Evolutionary conservation across 306 rosid genomes (phyloP), one percentile per base, ranked within the genome.

Genomic region (Betula pendula): DNA sequence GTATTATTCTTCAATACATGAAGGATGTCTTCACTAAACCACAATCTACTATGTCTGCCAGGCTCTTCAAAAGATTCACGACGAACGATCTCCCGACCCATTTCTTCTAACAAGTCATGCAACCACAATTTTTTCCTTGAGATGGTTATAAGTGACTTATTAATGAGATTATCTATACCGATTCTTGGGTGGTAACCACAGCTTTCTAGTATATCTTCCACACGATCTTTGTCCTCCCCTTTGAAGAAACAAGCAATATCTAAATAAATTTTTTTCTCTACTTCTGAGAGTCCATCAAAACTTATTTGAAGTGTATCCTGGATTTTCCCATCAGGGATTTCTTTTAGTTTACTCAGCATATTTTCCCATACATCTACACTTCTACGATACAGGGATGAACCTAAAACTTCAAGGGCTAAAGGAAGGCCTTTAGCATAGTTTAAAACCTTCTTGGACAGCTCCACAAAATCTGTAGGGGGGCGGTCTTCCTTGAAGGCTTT

Each of bases 41-140:
- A 50, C 19, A 84, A 49, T 2, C 60, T 59, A 19, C 72, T 79
- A 0, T 38, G 59, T 1, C 9, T 25, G 0, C 29, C 58, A 49
- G 8, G 67, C 6, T 66, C 31, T 6, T 17, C 13, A n/a, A 8
- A 20, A 4, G 81, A 78, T 50, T 79, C 77, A 4, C 11, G 22
- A 24, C 24, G 58, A 31, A 73, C 82, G 25, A 79, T 67, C 12
- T 65, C 74, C 13, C 20, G 2, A 6, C 74, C 78, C 78, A 65
- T 73, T 8, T 73, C 74, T 49, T 35, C 22, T 25, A 79, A 0
- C 24, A 79, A 55, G 52, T 45, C 49, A 45, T 45, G 14, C 15
- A 45, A 45, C 16, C 49, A 11, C 3, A 45, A 16, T 17, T 0
- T 17, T 10, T 11, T 15, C 6, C 38, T 0, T 1, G 9, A 49